Conservation (phyloP, 2,329 filamentous ascomycete genomes). For the Cercospora citrullina region DNA sequence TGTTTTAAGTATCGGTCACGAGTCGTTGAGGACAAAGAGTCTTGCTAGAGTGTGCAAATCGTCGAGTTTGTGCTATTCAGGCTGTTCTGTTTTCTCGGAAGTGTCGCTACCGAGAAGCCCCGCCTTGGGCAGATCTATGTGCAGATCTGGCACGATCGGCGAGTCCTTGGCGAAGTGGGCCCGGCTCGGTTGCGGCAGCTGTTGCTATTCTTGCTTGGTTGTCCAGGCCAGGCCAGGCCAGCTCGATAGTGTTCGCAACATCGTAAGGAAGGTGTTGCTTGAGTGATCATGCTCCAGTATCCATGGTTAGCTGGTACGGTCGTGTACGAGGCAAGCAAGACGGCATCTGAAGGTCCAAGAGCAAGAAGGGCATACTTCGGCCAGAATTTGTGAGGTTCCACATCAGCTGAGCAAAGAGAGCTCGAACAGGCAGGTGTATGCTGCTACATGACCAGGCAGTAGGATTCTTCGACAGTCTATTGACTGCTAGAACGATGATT, state of each 20-base stretch:
- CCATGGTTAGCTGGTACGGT: not conserved
- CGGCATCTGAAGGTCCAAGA: not conserved
- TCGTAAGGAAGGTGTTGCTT: not conserved
- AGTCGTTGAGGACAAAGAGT: not conserved
- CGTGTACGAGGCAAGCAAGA: not conserved
- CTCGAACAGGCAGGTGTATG: not conserved
- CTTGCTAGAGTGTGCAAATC: not conserved
- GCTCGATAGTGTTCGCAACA: not conserved
- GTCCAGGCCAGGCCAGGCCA: not conserved
- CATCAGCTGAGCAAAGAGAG: not conserved
- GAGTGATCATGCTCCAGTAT: not conserved
- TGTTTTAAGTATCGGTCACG: not conserved
- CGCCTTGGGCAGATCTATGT: not conserved
- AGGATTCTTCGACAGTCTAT: not conserved
- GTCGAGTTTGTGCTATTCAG: not conserved
- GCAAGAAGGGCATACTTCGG: not conserved
- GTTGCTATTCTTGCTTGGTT: slow-evolving; percentile 2
- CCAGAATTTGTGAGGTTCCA: not conserved
- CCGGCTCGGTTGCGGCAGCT: not conserved
- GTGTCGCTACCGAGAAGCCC: not conserved
- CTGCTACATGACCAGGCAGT: not conserved
- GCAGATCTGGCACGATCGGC: not conserved
- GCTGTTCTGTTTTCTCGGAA: not conserved
- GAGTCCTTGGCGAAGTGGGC: not conserved
- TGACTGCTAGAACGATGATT: not conserved